These are phyloP conservation scores for Eimeria necatrix DNA, from an alignment of 169 alveolate genomes.

Conservation along the genomic window DNA sequence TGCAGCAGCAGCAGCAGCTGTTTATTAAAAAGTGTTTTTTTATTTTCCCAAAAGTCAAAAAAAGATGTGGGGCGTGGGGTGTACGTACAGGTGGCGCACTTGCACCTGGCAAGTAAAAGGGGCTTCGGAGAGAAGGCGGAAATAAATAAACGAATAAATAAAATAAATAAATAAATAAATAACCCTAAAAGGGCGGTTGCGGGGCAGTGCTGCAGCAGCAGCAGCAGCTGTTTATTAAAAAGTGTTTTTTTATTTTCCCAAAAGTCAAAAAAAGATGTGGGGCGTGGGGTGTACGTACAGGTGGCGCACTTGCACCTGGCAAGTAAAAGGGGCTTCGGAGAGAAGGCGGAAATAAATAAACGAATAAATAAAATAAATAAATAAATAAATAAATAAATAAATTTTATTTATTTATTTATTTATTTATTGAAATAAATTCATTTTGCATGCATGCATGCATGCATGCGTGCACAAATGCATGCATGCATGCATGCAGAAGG, in stretches of 20 bases:
- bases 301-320: no score
- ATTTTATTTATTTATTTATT: background rate
- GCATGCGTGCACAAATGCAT: background rate
- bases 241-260: no score
- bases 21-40: no score
- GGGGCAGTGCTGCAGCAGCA: slow-evolving; percentile 16
- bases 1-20: slow-evolving; percentile 7
- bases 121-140: background rate
- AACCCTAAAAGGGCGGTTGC: no score
- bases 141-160: background rate
- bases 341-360: background rate
- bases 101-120: no score
- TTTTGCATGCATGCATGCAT: background rate
- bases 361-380: background rate
- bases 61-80: no score
- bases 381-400: background rate
- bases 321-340: background rate
- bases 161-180: no score
- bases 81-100: no score
- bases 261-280: no score
- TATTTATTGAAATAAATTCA: background rate
- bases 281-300: no score
- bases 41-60: no score
- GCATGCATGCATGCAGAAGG: background rate
- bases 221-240: no score